Base-by-base conservation (phyloP, 805 yeast species). In the Starmerella vaccinii region DNA sequence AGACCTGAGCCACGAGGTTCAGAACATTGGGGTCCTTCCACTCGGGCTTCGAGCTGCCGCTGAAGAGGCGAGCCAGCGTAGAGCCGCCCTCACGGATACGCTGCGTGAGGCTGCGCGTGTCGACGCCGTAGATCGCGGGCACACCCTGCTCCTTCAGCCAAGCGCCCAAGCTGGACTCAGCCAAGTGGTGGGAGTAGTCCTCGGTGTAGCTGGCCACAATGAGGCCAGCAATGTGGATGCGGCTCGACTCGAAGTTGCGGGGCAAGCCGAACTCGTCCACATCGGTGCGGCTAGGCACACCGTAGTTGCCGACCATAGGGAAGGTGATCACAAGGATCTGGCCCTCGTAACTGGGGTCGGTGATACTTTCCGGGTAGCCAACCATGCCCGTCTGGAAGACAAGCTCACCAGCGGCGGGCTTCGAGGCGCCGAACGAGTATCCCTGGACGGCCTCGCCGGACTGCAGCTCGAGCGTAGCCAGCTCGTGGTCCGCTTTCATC, bases 381-480 rank as follows among this genome's bases (percentile, higher is more conserved):
- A 92, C 97, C 96, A 92, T 89, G 74, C 98, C 97, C 57, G 98
- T 92, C 71, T 94, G 97, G 80, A 92, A 92, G 54, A 92, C 98
- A 62, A 94, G 79, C 73, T 92, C 98, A 76, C 98, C 98, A 51
- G 97, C 94, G 51, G 81, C 79, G 23, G 95, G 68, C 54, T 75
- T 78, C 56, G 82, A 82, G 50, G 97, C 95, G 75, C 98, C 98
- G 63, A 92, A 92, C 19, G 97, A 90, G 73, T 84, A 87, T 71
- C 98, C 98, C 71, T 87, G 92, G 61, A 90, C 76, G 52, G 81
- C 78, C 57, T 80, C 69, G 60, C 96, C 96, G 67, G 85, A 88
- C 61, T 84, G 83, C 61, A 92, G 78, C 71, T 89, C 95, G 66
- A 89, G 78, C 53, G 95, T 82, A 76, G 86, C 78, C 69, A 88